Base-by-base conservation (phyloP, 164 flowering plant species). In the Magnolia changhungtana region DNA sequence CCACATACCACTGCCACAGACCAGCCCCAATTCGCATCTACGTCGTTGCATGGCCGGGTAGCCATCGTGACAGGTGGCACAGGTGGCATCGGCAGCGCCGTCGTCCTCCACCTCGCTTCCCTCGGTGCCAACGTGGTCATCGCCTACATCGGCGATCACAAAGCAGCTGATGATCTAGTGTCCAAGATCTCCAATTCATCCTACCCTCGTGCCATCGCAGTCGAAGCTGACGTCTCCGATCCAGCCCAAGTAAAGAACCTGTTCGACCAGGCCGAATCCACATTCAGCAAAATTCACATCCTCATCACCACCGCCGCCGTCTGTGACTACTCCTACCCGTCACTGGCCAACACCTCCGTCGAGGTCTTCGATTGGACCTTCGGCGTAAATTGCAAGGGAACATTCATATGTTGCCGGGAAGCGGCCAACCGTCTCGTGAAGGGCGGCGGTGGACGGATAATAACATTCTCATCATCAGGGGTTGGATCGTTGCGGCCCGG, bases 281-380 rank as follows among this genome's bases (percentile, higher is more conserved):
- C 77, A n/a, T 90, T 88, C 80, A 71, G 71, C 65, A 81, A 81
- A 11, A 24, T 76, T 61, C 85, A 89, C 75, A 82, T 90, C 84
- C 78, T 90, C 20, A 89, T 90, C 63, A 90, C 89, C 83, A 84
- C 79, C 0, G 96, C 96, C 45, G 94, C 90, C 0, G 77, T 90
- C 2, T 8, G 80, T 0, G 91, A 88, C 73, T 7, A 85, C 45
- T 81, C 81, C 45, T 83, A 85, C 78, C 88, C 90, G 1, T 20
- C 84, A 2, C 29, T 90, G 7, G 83, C 89, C 66, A 50, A 83
- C 65, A 86, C 88, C 20, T 10, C 84, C 0, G 78, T 84, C 24
- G 86, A 85, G 9, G 88, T 88, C 7, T 90, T 81, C 58, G 95
- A 91, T 31, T n/a, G 21, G 11, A 84, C 66, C 10, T 86, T 90